Conservation (phyloP, 192 early-diverging fungal species). For the Rhizophagus clarus region DNA sequence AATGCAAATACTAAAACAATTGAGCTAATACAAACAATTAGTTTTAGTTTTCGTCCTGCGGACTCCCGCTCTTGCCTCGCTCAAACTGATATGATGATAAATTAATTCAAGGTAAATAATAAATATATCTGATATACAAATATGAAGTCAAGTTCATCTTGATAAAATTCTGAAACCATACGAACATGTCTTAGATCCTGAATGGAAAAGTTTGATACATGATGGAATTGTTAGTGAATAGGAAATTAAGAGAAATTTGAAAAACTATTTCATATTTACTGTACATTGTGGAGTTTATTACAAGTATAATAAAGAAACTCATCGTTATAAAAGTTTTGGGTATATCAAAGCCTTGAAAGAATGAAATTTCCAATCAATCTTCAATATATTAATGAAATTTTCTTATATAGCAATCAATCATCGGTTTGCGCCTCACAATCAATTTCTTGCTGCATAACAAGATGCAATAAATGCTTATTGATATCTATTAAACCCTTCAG, state of each 20-base stretch:
- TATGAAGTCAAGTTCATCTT: conserved; percentile 37
- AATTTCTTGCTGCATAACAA: too few species aligned
- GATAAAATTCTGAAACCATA: conserved; percentile 31
- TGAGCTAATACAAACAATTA: conserved; percentile 44
- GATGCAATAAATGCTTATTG: too few species aligned
- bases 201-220: too few species aligned
- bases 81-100: conserved; percentile 34
- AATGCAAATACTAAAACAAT: conserved; percentile 34
- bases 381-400: neutral
- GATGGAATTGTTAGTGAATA: too few species aligned
- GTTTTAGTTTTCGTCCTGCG: neutral
- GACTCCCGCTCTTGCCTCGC: conserved; percentile 29
- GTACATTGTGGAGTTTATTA: neutral
- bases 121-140: too few species aligned
- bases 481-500: too few species aligned
- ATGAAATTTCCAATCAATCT: neutral
- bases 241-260: too few species aligned
- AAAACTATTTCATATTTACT: too few species aligned
- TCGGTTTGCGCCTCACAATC: too few species aligned
- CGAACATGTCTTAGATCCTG: too few species aligned
- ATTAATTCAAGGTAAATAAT: conserved; percentile 17
- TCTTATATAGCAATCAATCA: conserved; percentile 49
- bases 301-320: conserved; percentile 14
- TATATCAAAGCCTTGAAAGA: conserved; percentile 17
- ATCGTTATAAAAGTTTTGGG: conserved; percentile 38